Evolutionary conservation across 2,329 filamentous ascomycete genomes (phyloP).

Genomic region (Blumeriella jaapii): DNA sequence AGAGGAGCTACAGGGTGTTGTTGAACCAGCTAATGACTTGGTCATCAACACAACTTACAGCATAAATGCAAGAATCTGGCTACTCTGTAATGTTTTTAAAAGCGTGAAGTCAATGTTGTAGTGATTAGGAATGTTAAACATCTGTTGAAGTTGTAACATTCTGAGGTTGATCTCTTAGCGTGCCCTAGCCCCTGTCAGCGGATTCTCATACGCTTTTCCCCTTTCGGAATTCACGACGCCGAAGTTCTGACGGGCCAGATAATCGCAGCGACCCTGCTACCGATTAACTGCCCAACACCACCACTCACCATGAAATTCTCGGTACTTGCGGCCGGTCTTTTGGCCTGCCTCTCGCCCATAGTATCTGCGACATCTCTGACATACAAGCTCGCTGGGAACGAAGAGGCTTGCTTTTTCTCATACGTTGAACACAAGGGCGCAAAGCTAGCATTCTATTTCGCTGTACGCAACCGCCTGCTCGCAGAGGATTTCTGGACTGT

Average conservation of each 20-base stretch:
- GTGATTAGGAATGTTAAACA: too few species aligned
- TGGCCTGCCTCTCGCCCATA: conserved; percentile 59
- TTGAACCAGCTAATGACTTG: too few species aligned
- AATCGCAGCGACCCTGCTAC: conserved; percentile 3
- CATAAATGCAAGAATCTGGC: too few species aligned
- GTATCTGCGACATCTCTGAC: conserved; percentile 84
- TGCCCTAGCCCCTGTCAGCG: too few species aligned
- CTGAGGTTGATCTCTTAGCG: too few species aligned
- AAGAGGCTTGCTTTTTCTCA: conserved; percentile 93
- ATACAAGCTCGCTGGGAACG: conserved; percentile 80
- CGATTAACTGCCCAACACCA: conserved; percentile 5
- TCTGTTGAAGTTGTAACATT: too few species aligned
- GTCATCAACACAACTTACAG: too few species aligned
- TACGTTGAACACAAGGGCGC: conserved; percentile 64
- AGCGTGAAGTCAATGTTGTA: too few species aligned
- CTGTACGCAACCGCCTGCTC: conserved; percentile 45
- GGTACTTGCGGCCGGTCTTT: conserved; percentile 50
- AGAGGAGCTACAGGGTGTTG: too few species aligned
- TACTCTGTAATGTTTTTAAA: too few species aligned
- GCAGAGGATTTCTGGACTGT: neutral
- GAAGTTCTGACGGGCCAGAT: conserved; percentile 13
- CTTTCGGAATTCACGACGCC: conserved; percentile 12
- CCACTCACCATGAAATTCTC: conserved; percentile 50
- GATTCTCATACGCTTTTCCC: too few species aligned
- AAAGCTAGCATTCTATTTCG: conserved; percentile 98